A percentile compares a stretch with the other conserved stretches of the same genome.
Evolutionary conservation across 2,329 filamentous ascomycete species (phyloP).

Genomic region (Sphaerostilbella broomeana): DNA sequence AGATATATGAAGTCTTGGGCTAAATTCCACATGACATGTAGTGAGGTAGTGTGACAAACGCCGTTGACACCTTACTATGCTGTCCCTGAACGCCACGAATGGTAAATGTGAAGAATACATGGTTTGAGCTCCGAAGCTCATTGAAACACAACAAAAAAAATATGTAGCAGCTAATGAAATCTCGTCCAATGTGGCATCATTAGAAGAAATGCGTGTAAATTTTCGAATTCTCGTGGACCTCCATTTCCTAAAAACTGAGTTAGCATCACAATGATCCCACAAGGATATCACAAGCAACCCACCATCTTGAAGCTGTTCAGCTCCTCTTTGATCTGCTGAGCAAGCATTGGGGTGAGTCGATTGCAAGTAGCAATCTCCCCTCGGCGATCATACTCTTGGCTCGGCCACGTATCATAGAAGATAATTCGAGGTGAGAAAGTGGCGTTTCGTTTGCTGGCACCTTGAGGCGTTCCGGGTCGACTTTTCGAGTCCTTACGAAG

Average conservation of each 20-base stretch:
- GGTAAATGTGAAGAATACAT: slow-evolving; percentile 47
- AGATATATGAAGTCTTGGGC: slow-evolving; percentile 32
- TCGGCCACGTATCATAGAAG: slow-evolving; percentile 95
- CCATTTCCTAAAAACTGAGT: slow-evolving; percentile 74
- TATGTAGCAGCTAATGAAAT: slow-evolving; percentile 23
- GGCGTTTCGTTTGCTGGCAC: slow-evolving; percentile 53
- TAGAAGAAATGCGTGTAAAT: slow-evolving; percentile 99
- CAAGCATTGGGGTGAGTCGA: slow-evolving; percentile 89
- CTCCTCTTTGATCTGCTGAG: slow-evolving; percentile 99
- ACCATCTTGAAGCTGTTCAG: slow-evolving; percentile 98
- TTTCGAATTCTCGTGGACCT: slow-evolving; percentile 97
- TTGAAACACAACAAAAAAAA: slow-evolving; percentile 12
- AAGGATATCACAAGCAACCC: slow-evolving; percentile 1
- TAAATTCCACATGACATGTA: slow-evolving; percentile 31
- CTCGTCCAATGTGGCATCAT: slow-evolving; percentile 22
- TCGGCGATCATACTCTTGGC: slow-evolving; percentile 89
- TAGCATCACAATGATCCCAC: slow-evolving; percentile 25
- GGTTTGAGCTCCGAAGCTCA: slow-evolving; percentile 25
- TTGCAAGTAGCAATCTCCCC: slow-evolving; percentile 98
- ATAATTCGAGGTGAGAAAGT: slow-evolving; percentile 89
- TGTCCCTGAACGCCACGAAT: slow-evolving; percentile 47
- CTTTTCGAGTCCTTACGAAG: slow-evolving; percentile 73
- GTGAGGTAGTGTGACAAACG: slow-evolving; percentile 37
- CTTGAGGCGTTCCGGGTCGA: slow-evolving; percentile 69
- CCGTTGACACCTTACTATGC: slow-evolving; percentile 54